Evolutionary conservation across 768 basidiomycete genomes (phyloP), one percentile per base, ranked within the genome.

Genomic region (Xerocomellus intermedius): DNA sequence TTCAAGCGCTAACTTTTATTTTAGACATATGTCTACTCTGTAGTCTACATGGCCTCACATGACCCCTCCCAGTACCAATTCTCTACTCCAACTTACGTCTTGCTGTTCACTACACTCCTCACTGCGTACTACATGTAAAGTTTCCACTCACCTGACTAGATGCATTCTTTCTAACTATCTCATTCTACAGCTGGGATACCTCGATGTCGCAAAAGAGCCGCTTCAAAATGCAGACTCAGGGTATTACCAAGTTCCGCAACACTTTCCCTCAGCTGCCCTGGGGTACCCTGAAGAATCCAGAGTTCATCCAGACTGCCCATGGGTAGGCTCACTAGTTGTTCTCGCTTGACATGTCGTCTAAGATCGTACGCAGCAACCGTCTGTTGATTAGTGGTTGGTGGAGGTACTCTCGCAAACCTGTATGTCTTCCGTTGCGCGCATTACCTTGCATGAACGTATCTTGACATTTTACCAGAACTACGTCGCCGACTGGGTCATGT

Each of bases 171-270:
- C 38, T 59, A 28, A 69, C 43, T 2, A n/a, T 24, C 3, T 22
- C 28, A 33, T n/a, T 41, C 22, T 36, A 36, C 43, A 94, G 91
- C 64, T 98, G 91, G 82, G 97, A 99, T 63, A 88, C 91, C 17
- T 79, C 94, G 2, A 96, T 94, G 92, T 85, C 93, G 4, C 96
- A 98, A 69, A 98, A 99, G 77, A 94, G 91, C 60, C 86, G 86
- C 58, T 98, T 98, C 82, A 96, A 97, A 70, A 96, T 98, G 89
- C 89, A 96, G 69, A 89, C 89, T 37, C 91, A 94, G 64, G 95
- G 94, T 21, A 91, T 90, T 61, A 86, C 81, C 63, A 80, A 77
- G 37, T 89, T 86, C 76, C 89, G 97, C 65, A 87, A 87, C 64
- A 87, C 94, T 0, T 98, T 98, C 86, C 97, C 97, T 52, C 91